phyloP scores from a whole-genome alignment of 306 rosid genomes.

The Vigna angularis region DNA sequence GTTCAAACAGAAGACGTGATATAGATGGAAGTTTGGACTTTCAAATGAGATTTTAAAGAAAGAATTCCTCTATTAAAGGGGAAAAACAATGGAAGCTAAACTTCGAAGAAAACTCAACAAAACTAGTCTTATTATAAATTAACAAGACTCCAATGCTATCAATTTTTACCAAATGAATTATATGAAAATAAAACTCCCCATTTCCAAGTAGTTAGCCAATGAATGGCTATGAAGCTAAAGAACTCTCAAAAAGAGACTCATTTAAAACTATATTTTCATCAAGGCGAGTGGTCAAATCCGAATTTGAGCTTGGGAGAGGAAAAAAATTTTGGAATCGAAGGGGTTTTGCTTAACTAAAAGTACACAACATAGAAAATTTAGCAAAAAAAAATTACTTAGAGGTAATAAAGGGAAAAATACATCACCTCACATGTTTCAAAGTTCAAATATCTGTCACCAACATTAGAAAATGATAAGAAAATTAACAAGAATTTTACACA shows the following conservation, averaged over 20 bases:
- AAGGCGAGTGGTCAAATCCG: not conserved
- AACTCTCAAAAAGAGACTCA: not conserved
- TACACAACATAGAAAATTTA: not conserved
- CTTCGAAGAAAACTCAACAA: not conserved
- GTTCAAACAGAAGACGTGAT: not conserved
- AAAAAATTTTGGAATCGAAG: not conserved
- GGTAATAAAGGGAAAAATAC: not conserved
- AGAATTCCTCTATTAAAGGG: not conserved
- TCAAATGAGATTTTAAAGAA: not conserved
- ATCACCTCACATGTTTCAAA: not conserved
- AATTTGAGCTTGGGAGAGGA: not conserved
- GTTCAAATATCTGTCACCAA: not conserved
- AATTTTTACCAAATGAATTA: not conserved
- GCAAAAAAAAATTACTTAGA: not conserved
- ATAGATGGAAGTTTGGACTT: not conserved
- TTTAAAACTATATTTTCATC: not conserved
- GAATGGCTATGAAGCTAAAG: not conserved
- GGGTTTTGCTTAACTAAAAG: not conserved
- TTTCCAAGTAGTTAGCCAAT: too few species aligned
- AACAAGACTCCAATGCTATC: not conserved
- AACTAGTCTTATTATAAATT: not conserved
- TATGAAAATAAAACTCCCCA: too few species aligned
- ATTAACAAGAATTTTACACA: not conserved
- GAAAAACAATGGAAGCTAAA: not conserved
- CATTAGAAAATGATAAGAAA: not conserved